Evolutionary conservation across 768 basidiomycete genomes (phyloP).

Genomic region (Cystoderma amianthinum): DNA sequence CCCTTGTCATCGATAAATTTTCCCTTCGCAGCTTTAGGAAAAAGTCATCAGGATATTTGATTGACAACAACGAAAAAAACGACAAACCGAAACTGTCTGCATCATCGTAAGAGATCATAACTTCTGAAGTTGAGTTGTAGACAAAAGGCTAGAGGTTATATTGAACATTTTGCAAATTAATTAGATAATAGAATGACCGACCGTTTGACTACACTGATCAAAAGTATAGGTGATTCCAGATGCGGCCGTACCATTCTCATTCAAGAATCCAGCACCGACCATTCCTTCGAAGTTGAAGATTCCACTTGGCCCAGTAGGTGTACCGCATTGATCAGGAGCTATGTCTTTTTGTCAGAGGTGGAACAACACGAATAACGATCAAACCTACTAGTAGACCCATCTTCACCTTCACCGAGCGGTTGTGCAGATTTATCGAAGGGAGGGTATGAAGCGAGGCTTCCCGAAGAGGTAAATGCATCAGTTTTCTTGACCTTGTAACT

Average conservation of each 20-base stretch:
- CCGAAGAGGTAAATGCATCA: conserved; percentile 24
- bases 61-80: neutral
- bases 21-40: conserved; percentile 37
- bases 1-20: conserved; percentile 39
- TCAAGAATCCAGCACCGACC: conserved; percentile 42
- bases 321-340: conserved; percentile 38
- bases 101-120: conserved; percentile 63
- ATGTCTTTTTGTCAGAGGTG: neutral
- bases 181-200: conserved; percentile 15
- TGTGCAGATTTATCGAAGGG: conserved; percentile 32
- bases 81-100: conserved; percentile 40
- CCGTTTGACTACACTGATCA: conserved; percentile 65
- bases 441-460: conserved; percentile 33
- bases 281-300: conserved; percentile 51
- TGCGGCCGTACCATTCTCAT: conserved; percentile 28
- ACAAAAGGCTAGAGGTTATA: conserved; percentile 44
- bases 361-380: too few species aligned
- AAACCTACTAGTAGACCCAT: conserved; percentile 14
- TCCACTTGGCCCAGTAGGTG: conserved; percentile 25
- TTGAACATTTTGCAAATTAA: neutral
- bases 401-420: conserved; percentile 41
- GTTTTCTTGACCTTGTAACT: conserved; percentile 43
- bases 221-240: conserved; percentile 39
- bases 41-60: neutral
- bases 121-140: conserved; percentile 40